These are phyloP conservation scores for Hippophae gyantsensis DNA, from an alignment of 306 rosid species.

Conservation along the genomic window DNA sequence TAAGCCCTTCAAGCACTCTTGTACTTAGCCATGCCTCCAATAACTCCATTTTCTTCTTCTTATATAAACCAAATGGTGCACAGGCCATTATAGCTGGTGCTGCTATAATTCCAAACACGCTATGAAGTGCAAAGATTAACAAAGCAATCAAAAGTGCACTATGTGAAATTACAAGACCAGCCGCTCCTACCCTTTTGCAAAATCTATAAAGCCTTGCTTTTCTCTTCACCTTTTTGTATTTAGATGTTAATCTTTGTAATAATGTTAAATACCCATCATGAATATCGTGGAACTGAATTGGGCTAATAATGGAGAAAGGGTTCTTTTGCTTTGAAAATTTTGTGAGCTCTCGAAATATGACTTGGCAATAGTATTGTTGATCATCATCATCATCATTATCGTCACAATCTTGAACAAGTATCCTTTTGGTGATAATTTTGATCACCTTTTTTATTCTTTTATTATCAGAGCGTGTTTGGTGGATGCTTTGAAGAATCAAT, in stretches of 20 bases:
- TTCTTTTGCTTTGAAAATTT: conserved; percentile 35
- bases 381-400: neutral
- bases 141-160: conserved; percentile 28
- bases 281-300: conserved; percentile 25
- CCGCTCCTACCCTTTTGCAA: conserved; percentile 39
- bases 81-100: conserved; percentile 47
- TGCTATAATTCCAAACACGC: conserved; percentile 43
- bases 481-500: conserved; percentile 42
- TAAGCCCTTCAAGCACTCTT: conserved; percentile 13
- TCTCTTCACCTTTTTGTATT: conserved; percentile 23
- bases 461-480: conserved; percentile 36
- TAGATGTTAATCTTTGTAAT: conserved; percentile 28
- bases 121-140: conserved; percentile 44
- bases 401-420: neutral
- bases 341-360: conserved; percentile 37
- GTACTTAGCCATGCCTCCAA: neutral
- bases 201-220: conserved; percentile 20
- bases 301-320: conserved; percentile 38
- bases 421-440: conserved; percentile 21
- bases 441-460: conserved; percentile 27
- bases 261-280: conserved; percentile 31
- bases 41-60: conserved; percentile 8
- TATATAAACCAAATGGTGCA: conserved; percentile 19
- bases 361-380: conserved; percentile 12
- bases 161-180: conserved; percentile 31